phyloP scores from a whole-genome alignment of 1,139 yeast species.

The Tardiomyces blankii region DNA sequence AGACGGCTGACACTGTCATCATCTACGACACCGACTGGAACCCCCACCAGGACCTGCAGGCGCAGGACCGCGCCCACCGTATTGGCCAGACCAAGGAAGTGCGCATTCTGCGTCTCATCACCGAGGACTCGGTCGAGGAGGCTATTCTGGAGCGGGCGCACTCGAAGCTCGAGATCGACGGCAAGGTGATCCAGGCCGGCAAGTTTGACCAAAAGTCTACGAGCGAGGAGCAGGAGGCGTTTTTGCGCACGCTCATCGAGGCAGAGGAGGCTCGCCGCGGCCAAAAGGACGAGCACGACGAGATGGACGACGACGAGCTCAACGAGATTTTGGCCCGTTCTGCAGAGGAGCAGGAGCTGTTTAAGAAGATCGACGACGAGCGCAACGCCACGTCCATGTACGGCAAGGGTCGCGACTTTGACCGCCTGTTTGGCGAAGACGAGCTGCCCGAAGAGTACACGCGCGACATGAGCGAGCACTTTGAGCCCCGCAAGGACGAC shows the following conservation, averaged over 20 bases:
- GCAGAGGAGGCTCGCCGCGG: constrained; percentile 48
- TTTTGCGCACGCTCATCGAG: constrained; percentile 72
- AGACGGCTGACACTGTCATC: constrained; percentile 94
- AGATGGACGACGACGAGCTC: constrained; percentile 49
- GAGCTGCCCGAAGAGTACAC: constrained; percentile 80
- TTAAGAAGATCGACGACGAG: constrained; percentile 60
- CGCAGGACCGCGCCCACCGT: constrained; percentile 97
- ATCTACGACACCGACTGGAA: constrained; percentile 98
- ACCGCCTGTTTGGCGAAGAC: constrained; percentile 49
- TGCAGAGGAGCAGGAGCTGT: constrained; percentile 59
- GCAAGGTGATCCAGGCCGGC: constrained; percentile 98
- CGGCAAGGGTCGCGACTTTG: constrained; percentile 33
- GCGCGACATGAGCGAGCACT: constrained; percentile 47
- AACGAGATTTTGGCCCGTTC: constrained; percentile 79
- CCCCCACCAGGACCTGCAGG: constrained; percentile 98
- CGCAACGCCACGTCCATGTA: constrained; percentile 33
- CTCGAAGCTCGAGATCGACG: constrained; percentile 90
- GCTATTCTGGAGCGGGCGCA: constrained; percentile 89
- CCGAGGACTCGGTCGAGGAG: constrained; percentile 91
- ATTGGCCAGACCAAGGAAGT: constrained; percentile 98
- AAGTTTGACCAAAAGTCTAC: constrained; percentile 95
- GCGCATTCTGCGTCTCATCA: constrained; percentile 79
- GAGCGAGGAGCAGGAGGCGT: constrained; percentile 93
- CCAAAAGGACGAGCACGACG: constrained; percentile 51
- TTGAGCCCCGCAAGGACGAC: constrained; percentile 34